Evolutionary conservation across 2,329 filamentous ascomycete species (phyloP), one percentile per base, ranked within the genome.

Genomic region (Diplodia mutila): DNA sequence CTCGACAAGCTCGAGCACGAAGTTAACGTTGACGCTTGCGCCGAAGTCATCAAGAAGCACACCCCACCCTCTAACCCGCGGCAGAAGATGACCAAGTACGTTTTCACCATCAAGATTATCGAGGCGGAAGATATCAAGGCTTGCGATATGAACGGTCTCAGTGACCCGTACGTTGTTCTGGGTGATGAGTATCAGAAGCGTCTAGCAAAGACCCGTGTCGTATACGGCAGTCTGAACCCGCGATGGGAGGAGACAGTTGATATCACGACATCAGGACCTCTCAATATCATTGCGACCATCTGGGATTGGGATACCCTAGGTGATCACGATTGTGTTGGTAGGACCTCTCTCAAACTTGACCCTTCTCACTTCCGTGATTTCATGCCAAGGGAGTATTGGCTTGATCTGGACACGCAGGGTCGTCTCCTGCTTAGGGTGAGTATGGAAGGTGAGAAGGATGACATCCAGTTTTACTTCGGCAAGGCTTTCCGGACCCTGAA

Each of bases 241-340:
- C 90, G 94, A 23, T 99, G 95, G 94, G 95, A 99, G 73, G 95
- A 98, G 81, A 93, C 93, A 0, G 91, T 98, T 59, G 95, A 99
- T 76, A 97, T 99, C 71, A 95, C 93, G 23, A 97, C 97, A 0
- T 90, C 91, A 70, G 93, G 94, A 0, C 89, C 95, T 12, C 86
- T 99, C 68, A 97, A 98, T 73, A 89, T 99, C 72, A 96, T 98
- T 75, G 94, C 94, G 37, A 99, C 95, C 0, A 91, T 98, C 51
- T 99, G 95, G 95, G 95, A 99, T 80, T 97, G 95, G 85, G 95
- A 99, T 81, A 93, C 93, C 16, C 90, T 99, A 73, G 95, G 95
- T 65, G 95, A 98, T 75, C 95, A 99, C 76, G 95, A 99, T 76
- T 98, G 97, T 77, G 93, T 98, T 42, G 95, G 95, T 29, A 89